phyloP scores from a whole-genome alignment of 345 rosid species.

The Brassica incana region DNA sequence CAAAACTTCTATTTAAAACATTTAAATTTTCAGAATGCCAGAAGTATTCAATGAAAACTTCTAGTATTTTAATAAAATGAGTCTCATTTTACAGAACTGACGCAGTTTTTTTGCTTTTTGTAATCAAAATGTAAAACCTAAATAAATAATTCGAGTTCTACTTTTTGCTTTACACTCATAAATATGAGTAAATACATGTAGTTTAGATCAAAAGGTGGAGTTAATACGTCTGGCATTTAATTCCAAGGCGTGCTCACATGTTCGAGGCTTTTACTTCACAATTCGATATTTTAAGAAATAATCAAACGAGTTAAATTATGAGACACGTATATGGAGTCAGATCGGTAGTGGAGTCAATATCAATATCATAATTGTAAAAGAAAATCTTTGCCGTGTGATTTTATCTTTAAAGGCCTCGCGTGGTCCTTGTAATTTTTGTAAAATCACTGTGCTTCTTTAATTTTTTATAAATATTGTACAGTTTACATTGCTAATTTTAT shows the following conservation, averaged over 20 bases:
- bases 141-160: neutral
- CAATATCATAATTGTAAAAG: conserved; percentile 37
- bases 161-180: neutral
- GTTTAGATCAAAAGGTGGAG: conserved; percentile 5
- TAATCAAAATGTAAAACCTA: neutral
- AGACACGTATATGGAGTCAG: conserved; percentile 31
- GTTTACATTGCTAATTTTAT: neutral
- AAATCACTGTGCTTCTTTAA: neutral
- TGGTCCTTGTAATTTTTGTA: conserved; percentile 16
- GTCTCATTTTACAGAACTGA: neutral
- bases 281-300: neutral
- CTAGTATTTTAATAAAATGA: neutral
- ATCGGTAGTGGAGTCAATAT: conserved; percentile 37
- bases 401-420: conserved; percentile 21
- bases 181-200: conserved; percentile 5
- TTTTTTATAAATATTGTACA: neutral
- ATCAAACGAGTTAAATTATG: neutral
- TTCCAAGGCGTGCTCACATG: conserved; percentile 35
- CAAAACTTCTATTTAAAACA: neutral
- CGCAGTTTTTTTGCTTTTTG: neutral
- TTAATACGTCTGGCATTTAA: conserved; percentile 17
- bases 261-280: conserved; percentile 22
- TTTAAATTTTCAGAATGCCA: neutral
- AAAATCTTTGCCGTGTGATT: conserved; percentile 44
- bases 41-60: neutral